phyloP scores from a whole-genome alignment of 2,329 filamentous ascomycete genomes.

The Penicillium sp. region DNA sequence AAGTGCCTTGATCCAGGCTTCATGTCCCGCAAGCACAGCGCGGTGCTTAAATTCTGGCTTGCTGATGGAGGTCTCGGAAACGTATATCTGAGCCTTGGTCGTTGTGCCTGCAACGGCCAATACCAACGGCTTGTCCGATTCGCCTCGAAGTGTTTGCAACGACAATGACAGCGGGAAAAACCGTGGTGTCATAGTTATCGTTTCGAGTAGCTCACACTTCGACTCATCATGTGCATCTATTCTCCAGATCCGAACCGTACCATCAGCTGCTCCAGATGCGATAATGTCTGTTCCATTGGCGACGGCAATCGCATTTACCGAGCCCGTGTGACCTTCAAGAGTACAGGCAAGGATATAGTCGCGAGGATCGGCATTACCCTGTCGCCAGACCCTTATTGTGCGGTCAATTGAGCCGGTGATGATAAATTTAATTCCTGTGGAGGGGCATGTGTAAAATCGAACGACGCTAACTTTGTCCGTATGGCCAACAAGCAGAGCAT shows the following conservation, averaged over 20 bases:
- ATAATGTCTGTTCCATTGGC: constrained; percentile 50
- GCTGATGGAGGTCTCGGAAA: constrained; percentile 49
- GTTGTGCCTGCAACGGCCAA: constrained; percentile 85
- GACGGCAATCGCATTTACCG: constrained; percentile 65
- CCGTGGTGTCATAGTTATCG: constrained; percentile 69
- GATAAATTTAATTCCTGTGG: constrained; percentile 56
- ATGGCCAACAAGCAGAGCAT: constrained; percentile 70
- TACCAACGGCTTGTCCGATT: constrained; percentile 53
- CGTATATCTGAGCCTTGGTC: constrained; percentile 76
- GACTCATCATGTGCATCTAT: constrained; percentile 45
- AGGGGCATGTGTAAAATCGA: constrained; percentile 65
- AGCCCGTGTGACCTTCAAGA: constrained; percentile 65
- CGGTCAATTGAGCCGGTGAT: constrained; percentile 81
- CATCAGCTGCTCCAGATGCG: constrained; percentile 63
- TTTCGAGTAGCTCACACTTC: constrained; percentile 59
- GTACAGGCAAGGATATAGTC: constrained; percentile 50
- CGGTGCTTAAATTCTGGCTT: constrained; percentile 63
- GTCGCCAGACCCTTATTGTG: constrained; percentile 64
- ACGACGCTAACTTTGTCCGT: constrained; percentile 78
- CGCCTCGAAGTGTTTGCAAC: constrained; percentile 59
- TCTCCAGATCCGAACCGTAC: constrained; percentile 66
- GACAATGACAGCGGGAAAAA: constrained; percentile 81
- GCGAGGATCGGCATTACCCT: constrained; percentile 21
- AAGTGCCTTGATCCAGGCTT: constrained; percentile 89
- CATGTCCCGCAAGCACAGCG: constrained; percentile 80